Percentiles rank a stretch among this genome's conserved stretches.
Evolutionary conservation across 139 green algal genomes (phyloP).

Genomic region (Closterium sp.): DNA sequence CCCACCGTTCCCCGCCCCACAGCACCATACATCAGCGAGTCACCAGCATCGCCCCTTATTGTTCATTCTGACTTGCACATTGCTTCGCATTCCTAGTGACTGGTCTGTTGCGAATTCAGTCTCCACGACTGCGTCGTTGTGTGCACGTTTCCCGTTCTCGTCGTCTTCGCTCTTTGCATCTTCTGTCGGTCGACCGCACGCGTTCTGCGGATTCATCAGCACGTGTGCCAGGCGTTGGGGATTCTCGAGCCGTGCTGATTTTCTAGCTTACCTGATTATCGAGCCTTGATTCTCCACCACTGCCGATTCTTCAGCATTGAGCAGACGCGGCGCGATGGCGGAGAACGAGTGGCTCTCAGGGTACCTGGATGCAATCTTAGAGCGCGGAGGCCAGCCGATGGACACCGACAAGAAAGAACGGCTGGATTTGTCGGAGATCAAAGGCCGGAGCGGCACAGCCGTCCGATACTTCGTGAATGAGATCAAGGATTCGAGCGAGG

Average conservation of each 20-base stretch:
- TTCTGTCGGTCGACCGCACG: too few relatives aligned
- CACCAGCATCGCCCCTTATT: too few relatives aligned
- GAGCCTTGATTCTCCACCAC: neutral
- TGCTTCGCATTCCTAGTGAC: too few relatives aligned
- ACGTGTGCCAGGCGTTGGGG: neutral
- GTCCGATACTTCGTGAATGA: conserved; percentile 37
- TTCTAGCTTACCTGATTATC: too few relatives aligned
- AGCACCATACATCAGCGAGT: neutral
- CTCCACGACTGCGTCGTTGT: too few relatives aligned
- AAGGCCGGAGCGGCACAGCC: neutral
- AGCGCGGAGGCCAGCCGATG: neutral
- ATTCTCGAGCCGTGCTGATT: neutral
- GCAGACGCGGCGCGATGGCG: conserved; percentile 1
- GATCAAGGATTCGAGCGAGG: conserved; percentile 28
- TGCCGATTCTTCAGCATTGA: neutral
- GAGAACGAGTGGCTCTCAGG: conserved; percentile 36
- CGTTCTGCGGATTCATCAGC: too few relatives aligned
- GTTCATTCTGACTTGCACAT: too few relatives aligned
- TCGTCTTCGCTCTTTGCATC: too few relatives aligned
- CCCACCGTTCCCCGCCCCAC: too few relatives aligned
- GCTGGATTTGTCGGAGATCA: neutral
- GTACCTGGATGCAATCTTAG: conserved; percentile 39
- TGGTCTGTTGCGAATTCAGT: too few relatives aligned
- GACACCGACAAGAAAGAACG: conserved; percentile 16
- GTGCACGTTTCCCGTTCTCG: too few relatives aligned